A percentile compares a stretch with the other conserved stretches of the same genome.
phyloP scores from a whole-genome alignment of 768 basidiomycete genomes.

The Tulasnella sp. region DNA sequence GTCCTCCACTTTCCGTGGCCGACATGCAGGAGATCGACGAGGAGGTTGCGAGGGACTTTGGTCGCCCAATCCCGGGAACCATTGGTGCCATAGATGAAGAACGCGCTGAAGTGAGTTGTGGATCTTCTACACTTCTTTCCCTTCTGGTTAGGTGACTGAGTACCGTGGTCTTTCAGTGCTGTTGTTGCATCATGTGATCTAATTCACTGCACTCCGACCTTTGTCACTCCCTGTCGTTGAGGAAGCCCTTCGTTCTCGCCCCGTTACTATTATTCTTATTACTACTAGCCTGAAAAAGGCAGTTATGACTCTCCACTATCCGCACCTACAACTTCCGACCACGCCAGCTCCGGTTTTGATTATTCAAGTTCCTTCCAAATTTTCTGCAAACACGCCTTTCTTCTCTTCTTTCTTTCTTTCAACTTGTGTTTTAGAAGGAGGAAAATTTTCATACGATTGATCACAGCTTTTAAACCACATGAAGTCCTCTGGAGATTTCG shows the following conservation, averaged over 20 bases:
- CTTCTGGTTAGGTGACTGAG: not conserved
- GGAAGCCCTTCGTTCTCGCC: constrained; percentile 17
- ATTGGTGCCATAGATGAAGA: not conserved
- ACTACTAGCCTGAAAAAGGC: constrained; percentile 10
- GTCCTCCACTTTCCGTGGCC: not conserved
- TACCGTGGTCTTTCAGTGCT: not conserved
- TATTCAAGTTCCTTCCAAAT: not conserved
- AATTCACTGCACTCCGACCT: not conserved
- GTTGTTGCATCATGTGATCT: not conserved
- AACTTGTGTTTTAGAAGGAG: not conserved
- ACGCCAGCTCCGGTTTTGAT: not conserved
- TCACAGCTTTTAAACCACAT: no score
- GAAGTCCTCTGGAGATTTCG: no score
- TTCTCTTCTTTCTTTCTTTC: not conserved
- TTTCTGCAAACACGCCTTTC: not conserved
- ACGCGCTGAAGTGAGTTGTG: not conserved
- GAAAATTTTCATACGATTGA: no score
- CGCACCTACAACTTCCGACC: not conserved
- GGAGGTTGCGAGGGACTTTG: not conserved
- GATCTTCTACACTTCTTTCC: not conserved
- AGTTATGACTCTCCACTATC: not conserved
- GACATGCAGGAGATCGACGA: not conserved
- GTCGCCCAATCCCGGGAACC: not conserved
- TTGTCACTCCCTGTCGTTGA: not conserved
- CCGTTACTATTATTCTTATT: constrained; percentile 9